A percentile compares a stretch with the other conserved stretches of the same genome.
These are phyloP conservation scores for Metschnikowia santaceciliae DNA, from an alignment of 805 yeast genomes.

Conservation along the genomic window DNA sequence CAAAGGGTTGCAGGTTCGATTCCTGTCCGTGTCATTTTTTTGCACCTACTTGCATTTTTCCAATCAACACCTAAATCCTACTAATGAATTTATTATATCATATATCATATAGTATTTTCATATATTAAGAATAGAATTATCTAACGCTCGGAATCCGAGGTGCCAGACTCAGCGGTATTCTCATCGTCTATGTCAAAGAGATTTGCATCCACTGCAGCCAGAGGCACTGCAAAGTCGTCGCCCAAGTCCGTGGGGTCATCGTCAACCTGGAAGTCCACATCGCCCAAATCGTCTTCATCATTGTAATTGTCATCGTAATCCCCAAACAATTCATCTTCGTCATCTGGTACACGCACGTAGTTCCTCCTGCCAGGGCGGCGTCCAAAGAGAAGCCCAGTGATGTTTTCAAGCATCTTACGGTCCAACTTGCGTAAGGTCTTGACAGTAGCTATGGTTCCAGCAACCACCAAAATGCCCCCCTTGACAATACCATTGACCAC, in stretches of 20 bases:
- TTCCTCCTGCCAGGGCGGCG: constrained; percentile 37
- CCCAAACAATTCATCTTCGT: constrained; percentile 41
- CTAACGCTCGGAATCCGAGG: constrained; percentile 2
- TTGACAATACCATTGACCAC: constrained; percentile 56
- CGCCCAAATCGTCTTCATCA: constrained; percentile 29
- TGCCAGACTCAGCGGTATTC: constrained; percentile 5
- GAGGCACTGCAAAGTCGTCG: constrained; percentile 10
- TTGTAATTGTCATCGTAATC: constrained; percentile 38
- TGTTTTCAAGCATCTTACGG: constrained; percentile 28
- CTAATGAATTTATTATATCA: too few relatives aligned
- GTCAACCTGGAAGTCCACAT: constrained; percentile 22
- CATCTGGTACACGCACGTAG: constrained; percentile 41
- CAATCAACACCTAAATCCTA: not conserved
- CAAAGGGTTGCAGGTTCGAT: constrained; percentile 25
- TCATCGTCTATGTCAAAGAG: constrained; percentile 33
- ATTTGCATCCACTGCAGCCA: constrained; percentile 21
- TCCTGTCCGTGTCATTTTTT: constrained; percentile 22
- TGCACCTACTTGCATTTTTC: not conserved
- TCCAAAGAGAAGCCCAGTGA: constrained; percentile 28
- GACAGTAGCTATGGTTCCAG: constrained; percentile 35
- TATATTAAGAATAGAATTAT: too few relatives aligned
- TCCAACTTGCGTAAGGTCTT: constrained; percentile 35
- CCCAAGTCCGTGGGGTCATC: constrained; percentile 18
- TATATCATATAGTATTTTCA: too few relatives aligned
- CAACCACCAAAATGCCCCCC: constrained; percentile 50